These are phyloP conservation scores for Eragrostis tef DNA, from an alignment of 202 grass and related monocot species.

Conservation along the genomic window DNA sequence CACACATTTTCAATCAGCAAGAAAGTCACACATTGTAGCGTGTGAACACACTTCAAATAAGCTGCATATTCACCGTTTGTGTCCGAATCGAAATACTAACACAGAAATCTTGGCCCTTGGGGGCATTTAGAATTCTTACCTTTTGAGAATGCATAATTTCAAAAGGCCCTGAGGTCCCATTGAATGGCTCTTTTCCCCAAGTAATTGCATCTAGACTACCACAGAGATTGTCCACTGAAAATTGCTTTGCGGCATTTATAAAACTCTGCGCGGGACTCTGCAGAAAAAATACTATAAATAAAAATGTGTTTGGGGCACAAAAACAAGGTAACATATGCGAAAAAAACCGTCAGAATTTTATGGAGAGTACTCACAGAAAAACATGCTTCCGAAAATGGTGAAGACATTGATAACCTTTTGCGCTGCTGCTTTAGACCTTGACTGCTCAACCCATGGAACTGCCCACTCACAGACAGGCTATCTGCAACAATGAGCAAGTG, in stretches of 20 bases:
- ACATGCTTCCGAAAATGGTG: conserved; percentile 94
- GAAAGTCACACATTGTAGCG: background rate
- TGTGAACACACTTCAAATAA: conserved; percentile 10
- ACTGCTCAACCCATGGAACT: conserved; percentile 77
- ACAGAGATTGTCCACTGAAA: conserved; percentile 66
- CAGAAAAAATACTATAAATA: conserved; percentile 43
- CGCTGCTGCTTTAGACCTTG: conserved; percentile 77
- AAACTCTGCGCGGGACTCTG: conserved; percentile 84
- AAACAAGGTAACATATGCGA: conserved; percentile 34
- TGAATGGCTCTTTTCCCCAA: conserved; percentile 86
- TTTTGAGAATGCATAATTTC: conserved; percentile 72
- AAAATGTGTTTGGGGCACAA: conserved; percentile 32
- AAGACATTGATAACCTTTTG: conserved; percentile 60
- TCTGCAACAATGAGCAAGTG: conserved; percentile 77
- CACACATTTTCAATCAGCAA: conserved; percentile 24
- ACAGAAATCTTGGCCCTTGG: conserved; percentile 13
- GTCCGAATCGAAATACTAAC: background rate
- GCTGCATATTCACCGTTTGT: background rate
- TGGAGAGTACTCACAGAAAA: conserved; percentile 80
- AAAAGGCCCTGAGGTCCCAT: conserved; percentile 80
- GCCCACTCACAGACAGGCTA: conserved; percentile 71
- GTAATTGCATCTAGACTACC: conserved; percentile 77
- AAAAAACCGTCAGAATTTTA: conserved; percentile 37
- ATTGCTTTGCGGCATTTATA: conserved; percentile 81
- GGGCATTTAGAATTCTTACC: conserved; percentile 42